These are phyloP conservation scores for Russula griseocarnosa DNA, from an alignment of 768 basidiomycete species.

Conservation along the genomic window DNA sequence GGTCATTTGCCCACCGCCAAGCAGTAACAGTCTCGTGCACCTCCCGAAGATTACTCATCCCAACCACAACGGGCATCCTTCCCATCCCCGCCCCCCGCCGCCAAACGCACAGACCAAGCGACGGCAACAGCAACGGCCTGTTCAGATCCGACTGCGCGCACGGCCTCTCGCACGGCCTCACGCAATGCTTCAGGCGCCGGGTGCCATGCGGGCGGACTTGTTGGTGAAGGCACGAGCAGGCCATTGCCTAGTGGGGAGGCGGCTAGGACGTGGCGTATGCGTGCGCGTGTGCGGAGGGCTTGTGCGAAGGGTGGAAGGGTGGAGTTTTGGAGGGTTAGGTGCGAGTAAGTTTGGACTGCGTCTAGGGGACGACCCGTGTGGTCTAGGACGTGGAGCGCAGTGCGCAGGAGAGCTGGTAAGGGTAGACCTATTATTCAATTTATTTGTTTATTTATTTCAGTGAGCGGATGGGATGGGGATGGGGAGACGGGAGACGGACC, in stretches of 20 bases:
- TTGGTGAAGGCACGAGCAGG: slow-evolving; percentile 48
- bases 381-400: slow-evolving; percentile 61
- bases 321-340: slow-evolving; percentile 71
- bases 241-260: slow-evolving; percentile 88
- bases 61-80: slow-evolving; percentile 61
- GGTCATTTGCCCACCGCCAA: slow-evolving; percentile 53
- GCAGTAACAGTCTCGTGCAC: slow-evolving; percentile 69
- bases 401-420: slow-evolving; percentile 76
- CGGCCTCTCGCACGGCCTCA: slow-evolving; percentile 42
- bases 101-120: slow-evolving; percentile 58
- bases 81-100: neutral
- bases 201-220: slow-evolving; percentile 63
- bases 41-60: slow-evolving; percentile 64
- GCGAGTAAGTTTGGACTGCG: slow-evolving; percentile 74
- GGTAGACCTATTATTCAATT: slow-evolving; percentile 60
- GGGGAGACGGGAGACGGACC: slow-evolving; percentile 42
- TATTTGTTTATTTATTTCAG: neutral
- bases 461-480: neutral
- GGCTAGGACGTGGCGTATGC: slow-evolving; percentile 58
- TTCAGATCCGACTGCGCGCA: slow-evolving; percentile 36
- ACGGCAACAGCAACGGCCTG: slow-evolving; percentile 65
- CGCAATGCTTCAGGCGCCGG: slow-evolving; percentile 57
- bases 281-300: slow-evolving; percentile 51
- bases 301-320: slow-evolving; percentile 54
- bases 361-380: slow-evolving; percentile 57